phyloP scores from a whole-genome alignment of 129 eudicot species.

The Mikania micrantha region DNA sequence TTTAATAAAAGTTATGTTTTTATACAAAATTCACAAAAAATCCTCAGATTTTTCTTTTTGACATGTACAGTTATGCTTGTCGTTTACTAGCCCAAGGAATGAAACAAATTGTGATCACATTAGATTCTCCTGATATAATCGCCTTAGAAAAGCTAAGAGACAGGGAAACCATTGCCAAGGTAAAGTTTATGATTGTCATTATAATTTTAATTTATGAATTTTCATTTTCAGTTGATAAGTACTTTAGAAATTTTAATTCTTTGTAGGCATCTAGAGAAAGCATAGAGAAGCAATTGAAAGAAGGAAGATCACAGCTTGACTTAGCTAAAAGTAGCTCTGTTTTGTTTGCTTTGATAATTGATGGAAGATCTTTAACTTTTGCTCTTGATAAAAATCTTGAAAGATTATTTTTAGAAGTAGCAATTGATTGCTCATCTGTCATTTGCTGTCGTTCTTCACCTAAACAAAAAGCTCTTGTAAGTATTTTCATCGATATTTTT shows the following conservation, averaged over 20 bases:
- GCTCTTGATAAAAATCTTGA: conserved; percentile 68
- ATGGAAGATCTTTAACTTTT: conserved; percentile 75
- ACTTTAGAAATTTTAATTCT: conserved; percentile 10
- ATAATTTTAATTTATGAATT: not conserved
- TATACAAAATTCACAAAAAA: not conserved
- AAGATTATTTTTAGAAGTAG: conserved; percentile 67
- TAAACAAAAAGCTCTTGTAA: conserved; percentile 98
- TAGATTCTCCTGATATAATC: conserved; percentile 59
- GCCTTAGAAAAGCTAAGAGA: conserved; percentile 62
- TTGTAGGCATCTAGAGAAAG: conserved; percentile 73
- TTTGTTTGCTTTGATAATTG: conserved; percentile 75
- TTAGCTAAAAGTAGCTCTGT: conserved; percentile 38
- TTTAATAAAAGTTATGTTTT: not conserved
- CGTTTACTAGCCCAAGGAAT: conserved; percentile 76
- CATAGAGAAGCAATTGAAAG: conserved; percentile 57
- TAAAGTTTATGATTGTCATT: conserved; percentile 16
- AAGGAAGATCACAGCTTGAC: conserved; percentile 53
- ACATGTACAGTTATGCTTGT: conserved; percentile 66
- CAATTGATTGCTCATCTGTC: conserved; percentile 71
- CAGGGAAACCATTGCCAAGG: conserved; percentile 71
- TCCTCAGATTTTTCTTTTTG: not conserved
- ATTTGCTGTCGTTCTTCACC: conserved; percentile 99
- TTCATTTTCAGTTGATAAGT: conserved; percentile 1
- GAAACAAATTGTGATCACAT: conserved; percentile 76
- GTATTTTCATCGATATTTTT: conserved; percentile 13